Evolutionary conservation across 1,284 basidiomycete genomes (phyloP).

Genomic region (Leccinum griseonigrum): DNA sequence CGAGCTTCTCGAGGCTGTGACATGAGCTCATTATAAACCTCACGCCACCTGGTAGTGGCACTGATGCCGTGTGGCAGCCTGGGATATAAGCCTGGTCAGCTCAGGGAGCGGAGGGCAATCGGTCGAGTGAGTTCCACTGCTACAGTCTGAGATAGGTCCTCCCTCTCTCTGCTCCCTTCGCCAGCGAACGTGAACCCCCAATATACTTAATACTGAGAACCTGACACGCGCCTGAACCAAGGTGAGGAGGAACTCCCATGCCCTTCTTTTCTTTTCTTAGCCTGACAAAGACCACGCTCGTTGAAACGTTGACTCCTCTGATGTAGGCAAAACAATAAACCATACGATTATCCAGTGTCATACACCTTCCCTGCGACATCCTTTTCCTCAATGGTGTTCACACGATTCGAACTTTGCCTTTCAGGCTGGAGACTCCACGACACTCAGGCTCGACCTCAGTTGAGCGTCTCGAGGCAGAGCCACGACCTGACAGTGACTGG

Average conservation of each 20-base stretch:
- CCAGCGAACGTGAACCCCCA: background rate
- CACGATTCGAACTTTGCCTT: constrained; percentile 27
- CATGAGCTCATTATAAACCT: constrained; percentile 8
- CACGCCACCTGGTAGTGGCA: constrained; percentile 29
- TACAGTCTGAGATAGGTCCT: constrained; percentile 6
- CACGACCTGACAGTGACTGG: constrained; percentile 26
- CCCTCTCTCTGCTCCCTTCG: background rate
- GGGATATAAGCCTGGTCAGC: constrained; percentile 20
- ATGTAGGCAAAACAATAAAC: constrained; percentile 1
- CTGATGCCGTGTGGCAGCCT: constrained; percentile 26
- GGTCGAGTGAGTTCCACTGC: constrained; percentile 11
- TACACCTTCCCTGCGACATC: constrained; percentile 1
- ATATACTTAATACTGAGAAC: background rate
- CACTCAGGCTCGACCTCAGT: constrained; percentile 23
- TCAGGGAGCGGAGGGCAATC: constrained; percentile 2
- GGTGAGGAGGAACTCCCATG: constrained; percentile 4
- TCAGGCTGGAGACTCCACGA: constrained; percentile 28
- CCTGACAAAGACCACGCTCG: background rate
- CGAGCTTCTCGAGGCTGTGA: constrained; percentile 29
- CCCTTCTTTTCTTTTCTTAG: background rate
- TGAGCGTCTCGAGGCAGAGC: constrained; percentile 23
- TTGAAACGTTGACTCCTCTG: constrained; percentile 4
- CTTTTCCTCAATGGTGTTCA: constrained; percentile 18
- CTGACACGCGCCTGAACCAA: background rate
- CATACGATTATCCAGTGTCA: background rate